Evolutionary conservation across 257 asterid species (phyloP), one percentile per base, ranked within the genome.

Genomic region (Ilex asprella): DNA sequence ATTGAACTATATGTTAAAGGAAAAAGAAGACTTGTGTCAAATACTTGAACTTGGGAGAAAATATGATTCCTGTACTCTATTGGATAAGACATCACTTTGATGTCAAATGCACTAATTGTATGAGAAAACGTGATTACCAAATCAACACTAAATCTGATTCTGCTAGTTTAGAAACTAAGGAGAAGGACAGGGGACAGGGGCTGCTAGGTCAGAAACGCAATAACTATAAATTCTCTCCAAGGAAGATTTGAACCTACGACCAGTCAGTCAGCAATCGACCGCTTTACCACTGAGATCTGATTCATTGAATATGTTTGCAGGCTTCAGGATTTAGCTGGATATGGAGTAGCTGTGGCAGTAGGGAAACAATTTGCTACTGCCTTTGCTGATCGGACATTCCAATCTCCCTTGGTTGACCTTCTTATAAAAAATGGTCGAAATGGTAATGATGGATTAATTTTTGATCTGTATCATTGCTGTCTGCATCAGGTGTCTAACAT

Each of bases 291-390:
- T 16, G 7, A 32, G 27, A 21, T 21, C 27, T 10, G 7, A 27
- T 10, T 60, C 31, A 56, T 30, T 61, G 67, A 62, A 64, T 70
- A 67, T 64, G 57, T 62, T 57, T 68, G 55, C 84, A 93, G 99
- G 92, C 99, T 93, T 73, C 90, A 78, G 79, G 99, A 93, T 78
- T 63, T 93, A 69, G 89, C 97, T 63, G 99, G 99, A 64, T 93
- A 93, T 63, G 99, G 97, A 59, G 99, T 93, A 59, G 79, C 76
- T 78, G 71, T 81, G 66, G 96, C 99, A 30, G 74, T 85, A 39
- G 74, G 81, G 44, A 76, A 89, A 76, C 77, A 70, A 64, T 82
- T 79, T 73, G 54, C 77, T 31, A 51, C 73, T 16, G 74, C 96
- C 41, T 93, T 93, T 79, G 78, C 86, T 52, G 99, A 82, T 43